Evolutionary conservation across 2,329 filamentous ascomycete species (phyloP), one percentile per base, ranked within the genome.

Genomic region (Diplocarpon mali): DNA sequence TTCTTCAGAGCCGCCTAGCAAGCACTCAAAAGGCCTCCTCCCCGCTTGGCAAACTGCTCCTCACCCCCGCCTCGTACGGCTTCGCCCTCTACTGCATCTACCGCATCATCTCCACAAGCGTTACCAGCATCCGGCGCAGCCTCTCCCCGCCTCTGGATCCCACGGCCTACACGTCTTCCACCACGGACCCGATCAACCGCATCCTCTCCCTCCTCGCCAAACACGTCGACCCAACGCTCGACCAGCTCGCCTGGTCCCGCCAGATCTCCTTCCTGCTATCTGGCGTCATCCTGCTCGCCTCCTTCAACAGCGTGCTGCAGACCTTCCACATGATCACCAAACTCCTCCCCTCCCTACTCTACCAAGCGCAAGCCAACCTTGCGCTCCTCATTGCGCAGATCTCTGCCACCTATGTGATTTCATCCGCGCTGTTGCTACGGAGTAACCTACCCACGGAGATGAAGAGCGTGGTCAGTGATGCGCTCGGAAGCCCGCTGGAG

Each of bases 51-150:
- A 76, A 76, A 37, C 49, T 86, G 1, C 62, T 85, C 31, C 69
- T 81, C 20, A 60, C 75, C 12, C 79, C 67, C 1, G 75, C 70
- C 49, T 72, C 79, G 35, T 83, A 84, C 51, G 64, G 71, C 16
- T 94, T 94, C 62, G 80, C 84, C 43, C 52, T 83, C 39, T 94
- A 94, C 70, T 94, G 87, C 67, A 67, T 90, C 29, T 93, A 92
- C 65, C 83, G 87, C 43, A 83, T 94, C 52, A 62, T 76, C 14
- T 83, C 85, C 1, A 92, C 85, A 0, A 71, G 72, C 0, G 58
- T 89, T 5, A 80, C 83, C 1, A 81, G 78, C 1, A 53, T 85
- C 4, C 80, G 80, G 4, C 79, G 85, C 8, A 60, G 62, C 42
- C 36, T 57, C 17, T 55, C 51, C 30, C 53, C 54, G 15, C 65